A percentile compares a stretch with the other conserved stretches of the same genome.
phyloP scores from a whole-genome alignment of 129 eudicot species.

The Heracleum sosnowskyi region DNA sequence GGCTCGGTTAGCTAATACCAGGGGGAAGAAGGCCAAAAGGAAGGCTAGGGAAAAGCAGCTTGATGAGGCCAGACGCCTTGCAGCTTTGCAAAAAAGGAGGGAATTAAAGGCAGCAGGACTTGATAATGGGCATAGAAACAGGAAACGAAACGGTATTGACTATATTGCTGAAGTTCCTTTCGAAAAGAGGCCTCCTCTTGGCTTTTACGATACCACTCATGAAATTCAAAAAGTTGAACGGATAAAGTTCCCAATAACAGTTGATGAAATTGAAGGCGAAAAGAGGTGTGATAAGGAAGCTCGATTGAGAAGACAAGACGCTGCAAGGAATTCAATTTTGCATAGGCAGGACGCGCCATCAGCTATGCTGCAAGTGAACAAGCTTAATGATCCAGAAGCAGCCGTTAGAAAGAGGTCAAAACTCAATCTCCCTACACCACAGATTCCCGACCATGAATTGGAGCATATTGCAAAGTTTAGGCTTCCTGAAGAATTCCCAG shows the following conservation, averaged over 20 bases:
- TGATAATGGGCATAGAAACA: constrained; percentile 53
- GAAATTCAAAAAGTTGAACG: constrained; percentile 65
- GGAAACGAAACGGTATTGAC: constrained; percentile 79
- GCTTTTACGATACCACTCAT: constrained; percentile 74
- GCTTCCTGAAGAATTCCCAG: constrained; percentile 73
- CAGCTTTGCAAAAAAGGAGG: constrained; percentile 88
- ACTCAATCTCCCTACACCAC: constrained; percentile 87
- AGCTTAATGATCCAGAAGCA: constrained; percentile 77
- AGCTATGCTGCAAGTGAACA: constrained; percentile 81
- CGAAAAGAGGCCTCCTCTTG: constrained; percentile 92
- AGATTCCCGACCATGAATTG: constrained; percentile 77
- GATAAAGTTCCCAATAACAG: constrained; percentile 71
- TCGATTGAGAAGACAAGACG: constrained; percentile 72
- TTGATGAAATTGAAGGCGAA: constrained; percentile 92
- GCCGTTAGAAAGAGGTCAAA: constrained; percentile 69
- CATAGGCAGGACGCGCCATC: constrained; percentile 89
- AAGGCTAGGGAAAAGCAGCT: constrained; percentile 98
- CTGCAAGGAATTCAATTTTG: constrained; percentile 79
- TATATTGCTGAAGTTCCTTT: constrained; percentile 95
- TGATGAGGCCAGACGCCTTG: constrained; percentile 94
- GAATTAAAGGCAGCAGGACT: constrained; percentile 97
- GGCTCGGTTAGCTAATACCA: constrained; percentile 83
- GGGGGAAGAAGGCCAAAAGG: constrained; percentile 94
- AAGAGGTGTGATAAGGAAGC: constrained; percentile 84
- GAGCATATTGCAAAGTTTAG: constrained; percentile 86